Conservation (phyloP, 257 asterid species). For the Lycium ferocissimum region DNA sequence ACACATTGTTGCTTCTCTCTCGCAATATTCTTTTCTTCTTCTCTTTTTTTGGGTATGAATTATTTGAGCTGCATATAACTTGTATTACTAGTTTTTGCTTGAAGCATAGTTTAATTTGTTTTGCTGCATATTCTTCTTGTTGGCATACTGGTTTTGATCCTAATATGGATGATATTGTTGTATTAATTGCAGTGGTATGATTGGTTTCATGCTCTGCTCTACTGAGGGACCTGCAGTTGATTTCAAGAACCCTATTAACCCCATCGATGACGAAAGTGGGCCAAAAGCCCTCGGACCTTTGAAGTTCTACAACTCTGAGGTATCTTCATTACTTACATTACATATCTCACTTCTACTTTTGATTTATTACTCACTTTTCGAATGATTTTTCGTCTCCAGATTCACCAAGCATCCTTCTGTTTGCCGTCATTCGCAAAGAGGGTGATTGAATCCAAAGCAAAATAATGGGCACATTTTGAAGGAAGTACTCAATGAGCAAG, state of each 20-base stretch:
- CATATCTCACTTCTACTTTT: not conserved
- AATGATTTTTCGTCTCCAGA: constrained; percentile 47
- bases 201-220: constrained; percentile 88
- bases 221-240: constrained; percentile 82
- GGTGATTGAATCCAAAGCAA: constrained; percentile 75
- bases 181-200: constrained; percentile 66
- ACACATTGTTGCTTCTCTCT: not conserved
- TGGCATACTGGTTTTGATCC: not conserved
- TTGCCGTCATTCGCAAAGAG: constrained; percentile 89
- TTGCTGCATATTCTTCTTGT: not conserved
- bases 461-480: constrained; percentile 31
- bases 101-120: not conserved
- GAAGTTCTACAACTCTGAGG: constrained; percentile 87
- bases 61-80: not conserved
- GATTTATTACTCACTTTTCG: not conserved
- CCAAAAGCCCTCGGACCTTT: constrained; percentile 55
- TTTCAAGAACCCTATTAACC: constrained; percentile 74
- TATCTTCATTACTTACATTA: constrained; percentile 31
- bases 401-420: constrained; percentile 94
- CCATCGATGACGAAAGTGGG: constrained; percentile 56
- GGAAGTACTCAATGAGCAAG: constrained; percentile 9
- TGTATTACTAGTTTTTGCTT: not conserved
- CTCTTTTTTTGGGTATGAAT: not conserved
- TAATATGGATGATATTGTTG: not conserved
- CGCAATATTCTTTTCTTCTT: not conserved